These are phyloP conservation scores for Nymphaea thermarum DNA, from an alignment of 164 flowering plant genomes.

Conservation along the genomic window DNA sequence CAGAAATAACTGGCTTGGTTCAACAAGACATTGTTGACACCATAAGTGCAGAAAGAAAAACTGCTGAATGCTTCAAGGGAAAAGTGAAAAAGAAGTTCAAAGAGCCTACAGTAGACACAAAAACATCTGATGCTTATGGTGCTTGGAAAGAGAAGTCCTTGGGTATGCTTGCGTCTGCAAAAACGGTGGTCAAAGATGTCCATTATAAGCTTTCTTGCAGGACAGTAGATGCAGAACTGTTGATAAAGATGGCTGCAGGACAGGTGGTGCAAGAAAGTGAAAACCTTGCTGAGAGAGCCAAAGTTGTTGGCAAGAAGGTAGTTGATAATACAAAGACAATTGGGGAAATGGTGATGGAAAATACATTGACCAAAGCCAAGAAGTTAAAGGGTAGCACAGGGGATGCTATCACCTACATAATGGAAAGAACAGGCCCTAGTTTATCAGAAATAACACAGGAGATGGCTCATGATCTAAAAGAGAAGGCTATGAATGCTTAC, in stretches of 20 bases:
- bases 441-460: neutral
- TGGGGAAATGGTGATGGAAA: neutral
- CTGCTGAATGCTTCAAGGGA: neutral
- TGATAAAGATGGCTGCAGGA: neutral
- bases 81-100: conserved; percentile 15
- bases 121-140: conserved; percentile 50
- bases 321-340: conserved; percentile 1
- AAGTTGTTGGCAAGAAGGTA: conserved; percentile 6
- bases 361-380: neutral
- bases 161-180: conserved; percentile 15
- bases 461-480: conserved; percentile 5
- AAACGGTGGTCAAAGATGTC: conserved; percentile 13
- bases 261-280: neutral
- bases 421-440: neutral
- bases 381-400: neutral
- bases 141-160: conserved; percentile 44
- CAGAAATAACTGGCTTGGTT: neutral
- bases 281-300: neutral
- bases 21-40: neutral
- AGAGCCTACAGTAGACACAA: conserved; percentile 17
- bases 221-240: neutral
- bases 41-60: neutral
- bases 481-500: conserved; percentile 2
- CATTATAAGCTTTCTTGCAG: neutral
- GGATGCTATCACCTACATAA: neutral